Evolutionary conservation across 2,329 filamentous ascomycete species (phyloP).

Genomic region (Colletotrichum caudatum): DNA sequence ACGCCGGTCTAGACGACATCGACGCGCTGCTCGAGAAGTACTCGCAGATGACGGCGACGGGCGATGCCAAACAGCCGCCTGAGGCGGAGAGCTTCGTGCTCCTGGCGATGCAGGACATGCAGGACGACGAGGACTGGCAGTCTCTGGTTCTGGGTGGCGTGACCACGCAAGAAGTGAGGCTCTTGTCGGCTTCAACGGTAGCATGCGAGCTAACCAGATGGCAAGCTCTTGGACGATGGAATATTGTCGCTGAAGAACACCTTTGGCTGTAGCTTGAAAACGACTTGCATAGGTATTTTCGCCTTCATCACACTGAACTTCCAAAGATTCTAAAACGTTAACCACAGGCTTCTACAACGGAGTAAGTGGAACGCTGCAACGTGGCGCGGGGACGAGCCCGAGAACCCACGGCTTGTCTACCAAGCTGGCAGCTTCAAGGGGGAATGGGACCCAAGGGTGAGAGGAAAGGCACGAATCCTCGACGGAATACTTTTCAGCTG

Average conservation of each 20-base stretch:
- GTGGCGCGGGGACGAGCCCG: not conserved
- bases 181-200: not conserved
- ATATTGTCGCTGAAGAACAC: conserved; percentile 44
- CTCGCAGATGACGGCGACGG: conserved; percentile 45
- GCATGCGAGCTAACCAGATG: not conserved
- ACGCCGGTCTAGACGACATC: conserved; percentile 14
- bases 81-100: not conserved
- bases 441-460: conserved; percentile 46
- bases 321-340: not conserved
- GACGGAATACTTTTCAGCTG: conserved; percentile 3
- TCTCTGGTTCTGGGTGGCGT: conserved; percentile 46
- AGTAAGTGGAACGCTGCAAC: conserved; percentile 25
- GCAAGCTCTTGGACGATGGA: conserved; percentile 46
- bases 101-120: conserved; percentile 30
- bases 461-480: too few species aligned
- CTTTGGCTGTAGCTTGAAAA: conserved; percentile 40
- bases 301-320: not conserved
- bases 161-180: conserved; percentile 49
- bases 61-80: not conserved
- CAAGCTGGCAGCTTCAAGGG: conserved; percentile 43
- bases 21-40: conserved; percentile 44
- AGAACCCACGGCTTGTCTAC: conserved; percentile 41
- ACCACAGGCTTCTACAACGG: conserved; percentile 23
- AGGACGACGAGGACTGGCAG: conserved; percentile 51
- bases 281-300: conserved; percentile 44